A percentile compares a stretch with the other conserved stretches of the same genome.
phyloP scores from a whole-genome alignment of 192 early-diverging fungal species.

The Coemansia guatemalensis region DNA sequence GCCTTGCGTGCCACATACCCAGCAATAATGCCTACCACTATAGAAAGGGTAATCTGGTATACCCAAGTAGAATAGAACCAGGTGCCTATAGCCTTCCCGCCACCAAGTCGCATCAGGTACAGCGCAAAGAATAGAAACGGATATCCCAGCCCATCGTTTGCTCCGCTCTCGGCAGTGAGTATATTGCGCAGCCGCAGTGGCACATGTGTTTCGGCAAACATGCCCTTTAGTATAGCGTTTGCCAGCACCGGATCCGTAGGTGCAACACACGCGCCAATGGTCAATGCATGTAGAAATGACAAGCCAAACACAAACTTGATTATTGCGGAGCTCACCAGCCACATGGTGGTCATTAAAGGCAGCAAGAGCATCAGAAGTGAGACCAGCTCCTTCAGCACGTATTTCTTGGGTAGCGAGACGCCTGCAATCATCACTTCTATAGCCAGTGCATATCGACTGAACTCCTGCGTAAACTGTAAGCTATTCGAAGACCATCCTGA shows the following conservation, averaged over 20 bases:
- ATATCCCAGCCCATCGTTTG: slow-evolving; percentile 85
- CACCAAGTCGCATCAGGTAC: slow-evolving; percentile 59
- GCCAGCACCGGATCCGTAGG: slow-evolving; percentile 95
- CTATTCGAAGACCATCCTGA: slow-evolving; percentile 55
- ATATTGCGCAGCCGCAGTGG: slow-evolving; percentile 71
- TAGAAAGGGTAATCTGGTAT: slow-evolving; percentile 76
- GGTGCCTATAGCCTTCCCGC: slow-evolving; percentile 66
- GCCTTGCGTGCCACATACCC: slow-evolving; percentile 69
- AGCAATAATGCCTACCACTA: slow-evolving; percentile 68
- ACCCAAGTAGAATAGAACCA: slow-evolving; percentile 76
- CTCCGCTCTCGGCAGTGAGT: slow-evolving; percentile 77
- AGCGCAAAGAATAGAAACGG: slow-evolving; percentile 82
- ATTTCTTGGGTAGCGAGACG: slow-evolving; percentile 77
- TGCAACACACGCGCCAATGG: slow-evolving; percentile 80
- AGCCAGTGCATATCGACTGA: slow-evolving; percentile 76
- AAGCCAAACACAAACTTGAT: slow-evolving; percentile 60
- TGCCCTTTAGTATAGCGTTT: slow-evolving; percentile 91
- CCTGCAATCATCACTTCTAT: slow-evolving; percentile 87
- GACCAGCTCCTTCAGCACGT: slow-evolving; percentile 64
- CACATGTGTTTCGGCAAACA: slow-evolving; percentile 90
- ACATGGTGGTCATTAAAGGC: slow-evolving; percentile 83
- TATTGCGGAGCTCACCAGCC: slow-evolving; percentile 66
- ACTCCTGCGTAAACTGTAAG: slow-evolving; percentile 63
- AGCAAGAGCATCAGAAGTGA: slow-evolving; percentile 70
- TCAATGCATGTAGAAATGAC: slow-evolving; percentile 66